Percentiles rank a stretch among this genome's conserved stretches.
Conservation (phyloP, 257 asterid genomes). For the Nicotiana sylvestris region DNA sequence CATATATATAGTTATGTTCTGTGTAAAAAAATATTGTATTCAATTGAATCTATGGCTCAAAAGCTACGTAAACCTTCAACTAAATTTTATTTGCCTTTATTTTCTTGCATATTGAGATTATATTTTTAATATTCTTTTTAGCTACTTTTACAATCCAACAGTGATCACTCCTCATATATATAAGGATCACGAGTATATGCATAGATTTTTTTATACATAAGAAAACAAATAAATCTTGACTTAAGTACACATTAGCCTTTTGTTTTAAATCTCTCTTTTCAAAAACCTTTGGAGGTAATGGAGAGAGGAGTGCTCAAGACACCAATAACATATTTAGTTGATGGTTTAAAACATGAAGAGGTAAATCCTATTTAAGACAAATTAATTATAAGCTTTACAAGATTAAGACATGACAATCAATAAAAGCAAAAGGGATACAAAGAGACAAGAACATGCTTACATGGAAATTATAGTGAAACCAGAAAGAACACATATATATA, state of each 20-base stretch:
- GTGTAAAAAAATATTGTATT: too few species aligned
- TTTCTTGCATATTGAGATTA: not conserved
- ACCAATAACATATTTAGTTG: not conserved
- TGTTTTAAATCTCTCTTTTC: not conserved
- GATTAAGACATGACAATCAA: constrained; percentile 1
- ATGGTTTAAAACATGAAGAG: not conserved
- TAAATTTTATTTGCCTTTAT: not conserved
- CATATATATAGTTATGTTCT: too few species aligned
- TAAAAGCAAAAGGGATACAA: not conserved
- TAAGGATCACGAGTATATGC: not conserved
- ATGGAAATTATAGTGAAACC: constrained; percentile 6
- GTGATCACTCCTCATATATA: not conserved
- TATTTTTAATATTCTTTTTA: not conserved
- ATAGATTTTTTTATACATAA: not conserved
- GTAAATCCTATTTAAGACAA: not conserved
- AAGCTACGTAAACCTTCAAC: not conserved
- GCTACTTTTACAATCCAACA: not conserved
- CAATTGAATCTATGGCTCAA: too few species aligned
- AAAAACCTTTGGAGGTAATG: not conserved
- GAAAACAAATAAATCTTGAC: constrained; percentile 7
- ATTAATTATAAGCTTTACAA: not conserved
- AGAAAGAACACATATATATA: not conserved
- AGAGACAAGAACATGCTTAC: not conserved
- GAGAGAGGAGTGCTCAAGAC: not conserved
- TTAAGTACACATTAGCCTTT: not conserved